phyloP scores from a whole-genome alignment of 1,139 yeast species.

The Pichia sorboxylosa region DNA sequence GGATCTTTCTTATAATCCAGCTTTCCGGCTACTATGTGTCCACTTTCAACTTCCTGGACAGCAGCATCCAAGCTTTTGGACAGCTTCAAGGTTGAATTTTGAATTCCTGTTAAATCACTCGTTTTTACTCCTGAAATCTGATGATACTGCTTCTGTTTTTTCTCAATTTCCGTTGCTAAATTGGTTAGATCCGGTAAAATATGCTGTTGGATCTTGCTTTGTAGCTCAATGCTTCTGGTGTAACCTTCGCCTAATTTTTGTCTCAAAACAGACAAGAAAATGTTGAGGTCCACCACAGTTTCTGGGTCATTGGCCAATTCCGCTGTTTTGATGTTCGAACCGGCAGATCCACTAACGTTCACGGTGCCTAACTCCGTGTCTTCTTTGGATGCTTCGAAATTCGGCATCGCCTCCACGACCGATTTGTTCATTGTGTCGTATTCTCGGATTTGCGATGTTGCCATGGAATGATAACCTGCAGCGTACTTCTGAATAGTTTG shows the following conservation, averaged over 20 bases:
- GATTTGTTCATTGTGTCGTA: constrained; percentile 18
- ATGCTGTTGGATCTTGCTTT: constrained; percentile 16
- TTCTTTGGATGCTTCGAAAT: constrained; percentile 19
- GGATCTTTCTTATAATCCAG: constrained; percentile 34
- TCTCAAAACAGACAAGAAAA: constrained; percentile 19
- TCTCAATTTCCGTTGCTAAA: constrained; percentile 21
- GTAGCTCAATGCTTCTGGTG: constrained; percentile 14
- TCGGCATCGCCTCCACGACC: constrained; percentile 16
- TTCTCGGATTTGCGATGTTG: constrained; percentile 14
- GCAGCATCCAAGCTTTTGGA: constrained; percentile 15
- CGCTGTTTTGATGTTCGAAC: constrained; percentile 12
- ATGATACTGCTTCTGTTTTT: constrained; percentile 29
- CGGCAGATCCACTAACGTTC: constrained; percentile 22
- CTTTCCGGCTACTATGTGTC: background rate
- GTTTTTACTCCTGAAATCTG: constrained; percentile 16
- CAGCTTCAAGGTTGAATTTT: constrained; percentile 13
- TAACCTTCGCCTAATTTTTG: constrained; percentile 13
- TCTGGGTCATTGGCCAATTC: constrained; percentile 7
- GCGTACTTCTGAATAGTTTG: constrained; percentile 16
- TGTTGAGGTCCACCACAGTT: constrained; percentile 8
- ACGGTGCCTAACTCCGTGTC: constrained; percentile 15
- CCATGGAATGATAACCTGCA: constrained; percentile 16
- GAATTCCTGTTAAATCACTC: constrained; percentile 17
- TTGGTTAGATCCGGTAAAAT: constrained; percentile 21
- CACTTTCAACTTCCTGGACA: constrained; percentile 13